These are phyloP conservation scores for Kodamaea kakaduensis DNA, from an alignment of 805 yeast species.

Conservation along the genomic window DNA sequence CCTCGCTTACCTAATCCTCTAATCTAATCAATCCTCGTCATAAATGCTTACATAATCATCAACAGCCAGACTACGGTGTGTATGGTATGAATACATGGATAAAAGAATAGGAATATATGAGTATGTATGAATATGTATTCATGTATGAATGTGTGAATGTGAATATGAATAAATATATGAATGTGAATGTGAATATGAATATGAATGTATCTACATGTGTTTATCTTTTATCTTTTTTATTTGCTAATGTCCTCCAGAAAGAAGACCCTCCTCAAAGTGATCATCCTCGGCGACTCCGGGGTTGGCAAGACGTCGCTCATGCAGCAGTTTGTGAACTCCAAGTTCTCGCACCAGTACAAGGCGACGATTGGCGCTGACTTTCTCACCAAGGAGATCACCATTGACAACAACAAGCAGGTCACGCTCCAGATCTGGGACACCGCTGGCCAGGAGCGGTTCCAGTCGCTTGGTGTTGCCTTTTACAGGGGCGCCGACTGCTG, in stretches of 20 bases:
- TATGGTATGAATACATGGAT: too few species aligned
- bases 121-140: too few species aligned
- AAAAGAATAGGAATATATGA: too few species aligned
- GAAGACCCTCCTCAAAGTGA: slow-evolving; percentile 77
- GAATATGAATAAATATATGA: too few species aligned
- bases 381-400: slow-evolving; percentile 79
- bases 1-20: too few species aligned
- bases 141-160: too few species aligned
- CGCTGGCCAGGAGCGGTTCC: slow-evolving; percentile 98
- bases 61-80: too few species aligned
- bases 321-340: slow-evolving; percentile 96
- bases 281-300: slow-evolving; percentile 94
- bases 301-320: slow-evolving; percentile 95
- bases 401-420: slow-evolving; percentile 74
- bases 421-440: slow-evolving; percentile 96
- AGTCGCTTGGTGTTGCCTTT: slow-evolving; percentile 93
- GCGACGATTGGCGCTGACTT: slow-evolving; percentile 99
- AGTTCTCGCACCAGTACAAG: slow-evolving; percentile 91
- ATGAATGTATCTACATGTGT: too few species aligned
- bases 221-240: slow-evolving; percentile 1
- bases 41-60: too few species aligned
- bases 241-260: slow-evolving; percentile 54
- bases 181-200: too few species aligned
- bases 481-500: slow-evolving; percentile 98
- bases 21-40: too few species aligned